Conservation (phyloP, 441 rosid species). For the Bocquillonia castaneifolia region DNA sequence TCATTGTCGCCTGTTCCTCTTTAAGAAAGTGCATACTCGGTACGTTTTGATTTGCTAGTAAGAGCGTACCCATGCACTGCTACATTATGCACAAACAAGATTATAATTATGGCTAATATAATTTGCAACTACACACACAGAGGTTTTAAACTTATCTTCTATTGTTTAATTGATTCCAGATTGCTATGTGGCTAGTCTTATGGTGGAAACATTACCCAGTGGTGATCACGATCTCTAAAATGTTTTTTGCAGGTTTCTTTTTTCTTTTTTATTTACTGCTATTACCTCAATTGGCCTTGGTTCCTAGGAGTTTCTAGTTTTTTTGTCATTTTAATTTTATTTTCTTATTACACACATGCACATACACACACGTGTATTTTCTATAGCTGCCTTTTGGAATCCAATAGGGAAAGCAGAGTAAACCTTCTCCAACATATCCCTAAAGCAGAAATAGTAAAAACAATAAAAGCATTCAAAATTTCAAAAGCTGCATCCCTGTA, state of each 20-base stretch:
- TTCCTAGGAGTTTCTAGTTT: too few relatives aligned
- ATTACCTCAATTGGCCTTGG: too few relatives aligned
- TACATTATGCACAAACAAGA: background rate
- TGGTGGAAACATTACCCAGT: conserved; percentile 75
- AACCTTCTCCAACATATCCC: too few relatives aligned
- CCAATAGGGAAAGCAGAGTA: too few relatives aligned
- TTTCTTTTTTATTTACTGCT: background rate
- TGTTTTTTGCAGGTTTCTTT: conserved; percentile 76
- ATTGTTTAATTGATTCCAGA: conserved; percentile 37
- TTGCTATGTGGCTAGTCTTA: conserved; percentile 69
- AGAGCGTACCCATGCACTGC: background rate
- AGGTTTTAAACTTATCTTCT: background rate
- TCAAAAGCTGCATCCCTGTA: background rate
- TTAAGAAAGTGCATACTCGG: background rate
- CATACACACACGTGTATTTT: too few relatives aligned
- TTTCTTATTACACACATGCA: too few relatives aligned
- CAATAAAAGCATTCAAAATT: background rate
- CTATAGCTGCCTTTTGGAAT: too few relatives aligned
- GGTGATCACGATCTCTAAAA: conserved; percentile 55
- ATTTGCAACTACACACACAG: too few relatives aligned
- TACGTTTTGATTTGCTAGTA: background rate
- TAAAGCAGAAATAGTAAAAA: too few relatives aligned
- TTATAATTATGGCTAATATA: conserved; percentile 8
- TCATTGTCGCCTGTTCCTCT: background rate
- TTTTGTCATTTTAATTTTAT: background rate